Evolutionary conservation across 2,329 filamentous ascomycete genomes (phyloP), one percentile per base, ranked within the genome.

Genomic region (Elsinoe australis): DNA sequence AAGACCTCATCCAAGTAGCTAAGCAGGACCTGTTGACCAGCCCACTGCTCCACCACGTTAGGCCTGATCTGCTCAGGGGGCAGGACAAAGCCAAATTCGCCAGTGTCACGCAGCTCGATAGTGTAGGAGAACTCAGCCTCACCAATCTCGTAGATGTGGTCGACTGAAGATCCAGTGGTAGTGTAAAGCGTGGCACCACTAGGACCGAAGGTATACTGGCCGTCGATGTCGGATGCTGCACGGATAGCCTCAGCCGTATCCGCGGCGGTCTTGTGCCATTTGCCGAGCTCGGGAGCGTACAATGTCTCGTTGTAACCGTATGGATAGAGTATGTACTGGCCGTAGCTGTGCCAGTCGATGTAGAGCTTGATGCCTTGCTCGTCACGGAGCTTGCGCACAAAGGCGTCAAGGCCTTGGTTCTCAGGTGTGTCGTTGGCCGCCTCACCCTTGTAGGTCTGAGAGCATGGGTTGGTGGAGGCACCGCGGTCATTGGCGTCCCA

Each of bases 301-400:
- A 62, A 66, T 15, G 63, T 65, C 67, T 78, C 81, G 3, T 72
- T 74, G 63, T 79, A 82, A 31, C 79, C 79, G 56, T 81, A 82
- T 1, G 69, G 74, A 14, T 72, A 69, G 50, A 78, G 70, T 51
- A 82, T 72, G 22, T 77, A 67, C 55, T 83, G 79, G 6, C 71
- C 74, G 63, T 81, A 84, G 0, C 76, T 71, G 64, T 84, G 80
- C 59, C 75, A 78, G 63, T 65, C 39, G n/a, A 44, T 44, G 39
- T 44, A 44, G 2, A 81, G 67, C 56, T 76, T 74, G 32, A 83
- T 65, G 1, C 76, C 75, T 52, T 75, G 69, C 12, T 61, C 60
- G 2, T 60, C 58, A 3, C 67, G 64, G 18, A 79, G 57, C 31
- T 62, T 57, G 39, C 68, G 65, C 15, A 75, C 64, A 35, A 73